A percentile compares a stretch with the other conserved stretches of the same genome.
Evolutionary conservation across 2,329 filamentous ascomycete species (phyloP).

Genomic region (Corinectria fuckeliana): DNA sequence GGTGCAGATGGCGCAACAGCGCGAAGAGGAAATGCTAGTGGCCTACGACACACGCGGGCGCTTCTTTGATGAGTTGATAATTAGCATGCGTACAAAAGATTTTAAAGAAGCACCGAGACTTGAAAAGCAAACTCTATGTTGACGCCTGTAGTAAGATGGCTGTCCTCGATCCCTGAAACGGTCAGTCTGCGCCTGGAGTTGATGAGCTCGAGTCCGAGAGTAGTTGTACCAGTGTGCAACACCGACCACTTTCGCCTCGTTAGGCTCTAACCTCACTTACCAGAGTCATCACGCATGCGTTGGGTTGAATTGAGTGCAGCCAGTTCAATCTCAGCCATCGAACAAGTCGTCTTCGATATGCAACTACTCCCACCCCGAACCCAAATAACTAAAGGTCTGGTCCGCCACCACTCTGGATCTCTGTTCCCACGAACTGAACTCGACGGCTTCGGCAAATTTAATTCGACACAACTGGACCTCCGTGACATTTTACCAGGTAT

Average conservation of each 20-base stretch:
- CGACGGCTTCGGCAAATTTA: neutral
- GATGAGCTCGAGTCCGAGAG: too few species aligned
- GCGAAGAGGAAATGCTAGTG: neutral
- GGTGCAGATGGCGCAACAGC: neutral
- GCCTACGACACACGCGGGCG: neutral
- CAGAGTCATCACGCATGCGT: too few species aligned
- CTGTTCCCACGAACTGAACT: constrained; percentile 5
- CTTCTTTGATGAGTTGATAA: neutral
- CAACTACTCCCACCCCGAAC: constrained; percentile 14
- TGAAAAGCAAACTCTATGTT: too few species aligned
- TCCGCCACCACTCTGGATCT: neutral
- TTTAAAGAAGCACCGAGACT: neutral
- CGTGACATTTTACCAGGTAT: constrained; percentile 3
- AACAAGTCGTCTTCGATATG: constrained; percentile 12
- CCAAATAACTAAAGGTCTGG: neutral
- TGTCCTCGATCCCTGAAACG: too few species aligned
- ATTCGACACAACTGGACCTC: constrained; percentile 3
- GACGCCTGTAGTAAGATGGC: too few species aligned
- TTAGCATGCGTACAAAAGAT: neutral
- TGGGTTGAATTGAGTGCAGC: too few species aligned
- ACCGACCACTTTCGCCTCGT: too few species aligned
- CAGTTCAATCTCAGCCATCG: too few species aligned
- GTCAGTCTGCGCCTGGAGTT: too few species aligned
- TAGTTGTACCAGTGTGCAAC: too few species aligned
- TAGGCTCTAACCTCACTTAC: too few species aligned